Evolutionary conservation across 371 early-diverging fungal genomes (phyloP), one percentile per base, ranked within the genome.

Genomic region (Umbelopsis sp.): DNA sequence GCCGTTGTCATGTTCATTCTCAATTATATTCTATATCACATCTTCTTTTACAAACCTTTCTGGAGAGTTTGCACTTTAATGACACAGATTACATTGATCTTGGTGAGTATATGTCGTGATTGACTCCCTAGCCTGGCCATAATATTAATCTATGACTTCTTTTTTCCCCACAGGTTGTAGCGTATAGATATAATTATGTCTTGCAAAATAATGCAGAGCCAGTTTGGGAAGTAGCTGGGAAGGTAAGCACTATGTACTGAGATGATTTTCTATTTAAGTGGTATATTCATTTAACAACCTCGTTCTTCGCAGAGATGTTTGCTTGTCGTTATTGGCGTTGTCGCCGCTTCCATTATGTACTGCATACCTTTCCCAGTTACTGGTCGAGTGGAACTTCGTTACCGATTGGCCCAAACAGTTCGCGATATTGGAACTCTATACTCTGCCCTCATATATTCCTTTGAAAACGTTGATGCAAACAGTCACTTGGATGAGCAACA

Each of bases 321-420:
- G 9, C 45, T 80, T 12, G 80, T 83, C 2, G 65, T 74, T 3
- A 74, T 79, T 65, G 83, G 83, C 64, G 69, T 83, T 35, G 69
- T 67, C 14, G 83, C 81, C 9, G 65, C 76, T 48, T 75, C 72
- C 25, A 66, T 83, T 16, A 62, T 83, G 37, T 71, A 77, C 8
- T 63, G 77, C 46, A 66, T 83, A 12, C 83, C 83, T 1, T 71
- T 72, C 14, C 76, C 81, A 5, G 68, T 77, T 0, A 74, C 72
- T 3, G 80, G 80, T 20, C 73, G 83, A 50, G 78, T 83, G 12
- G 83, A 80, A 50, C 67, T 83, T 18, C 76, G 83, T 22, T 80
- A 80, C 38, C 74, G 80, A 18, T 62, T 80, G 1, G 76, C 83
- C 0, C 44, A 70, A n/a, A 83, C 83, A 0, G 65, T 83, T 11